Base-by-base conservation (phyloP, 257 asterid genomes). In the Solanum bukasovii region DNA sequence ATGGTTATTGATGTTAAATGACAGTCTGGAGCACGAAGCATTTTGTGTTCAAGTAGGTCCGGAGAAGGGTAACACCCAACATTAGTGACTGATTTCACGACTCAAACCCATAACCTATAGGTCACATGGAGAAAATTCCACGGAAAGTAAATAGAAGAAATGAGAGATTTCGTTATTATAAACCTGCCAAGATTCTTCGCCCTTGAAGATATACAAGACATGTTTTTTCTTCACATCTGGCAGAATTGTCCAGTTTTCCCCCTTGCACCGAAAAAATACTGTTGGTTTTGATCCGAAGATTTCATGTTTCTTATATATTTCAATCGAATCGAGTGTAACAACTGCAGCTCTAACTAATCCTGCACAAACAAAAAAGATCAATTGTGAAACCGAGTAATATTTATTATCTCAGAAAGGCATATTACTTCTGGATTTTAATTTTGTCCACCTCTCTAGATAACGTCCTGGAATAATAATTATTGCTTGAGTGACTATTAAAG, bases 181-280 rank as follows among this genome's bases (percentile, higher is more conserved):
- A 89, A 96, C 98, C 98, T 96, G 98, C 98, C 98, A 96, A 81
- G 98, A 96, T 73, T 96, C 98, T 92, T 93, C 93, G 18, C 98
- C 98, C 85, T 91, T 95, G 92, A 96, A 96, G 68, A 87, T 87
- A 89, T 95, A 96, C 21, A 85, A 10, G 1, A 90, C 93, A 87
- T 89, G 91, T 84, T 93, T 95, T 31, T 90, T 89, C 90, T 90
- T 94, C 75, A 95, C 98, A 85, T 96, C 98, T 40, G 98, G 98
- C 84, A 96, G 77, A 75, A 65, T 23, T 23, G 92, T 92, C 90
- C 65, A 86, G 86, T 93, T 87, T 90, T 94, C 98, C 81, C 91
- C 98, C 77, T 93, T 95, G 83, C 98, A 96, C 10, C 82, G 89
- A 67, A 95, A 96, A 91, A 87, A 93, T 23, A 95, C 91, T 4